Percentiles rank a stretch among this genome's conserved stretches.
Evolutionary conservation across 2,329 filamentous ascomycete species (phyloP).

Genomic region (Spiromastix sp.): DNA sequence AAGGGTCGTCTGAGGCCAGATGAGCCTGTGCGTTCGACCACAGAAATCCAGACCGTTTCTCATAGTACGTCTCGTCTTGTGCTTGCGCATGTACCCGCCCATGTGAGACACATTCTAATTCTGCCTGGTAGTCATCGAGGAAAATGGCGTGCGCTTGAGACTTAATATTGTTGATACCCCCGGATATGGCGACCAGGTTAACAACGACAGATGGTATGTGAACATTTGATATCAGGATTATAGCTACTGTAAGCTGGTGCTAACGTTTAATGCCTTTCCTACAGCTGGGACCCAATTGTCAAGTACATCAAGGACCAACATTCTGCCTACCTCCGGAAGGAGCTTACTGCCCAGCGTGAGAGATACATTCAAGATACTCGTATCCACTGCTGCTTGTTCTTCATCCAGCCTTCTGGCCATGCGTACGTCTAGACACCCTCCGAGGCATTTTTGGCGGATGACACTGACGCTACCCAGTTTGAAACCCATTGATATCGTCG

Average conservation of each 20-base stretch:
- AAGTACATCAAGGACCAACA: conserved; percentile 99
- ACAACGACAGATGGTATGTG: conserved; percentile 85
- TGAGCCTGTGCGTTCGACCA: conserved; percentile 88
- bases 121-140: conserved; percentile 68
- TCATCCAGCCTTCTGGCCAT: conserved; percentile 97
- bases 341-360: conserved; percentile 97
- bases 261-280: conserved; percentile 4
- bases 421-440: conserved; percentile 47
- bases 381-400: conserved; percentile 99
- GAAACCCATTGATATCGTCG: conserved; percentile 98
- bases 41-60: conserved; percentile 94
- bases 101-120: background rate
- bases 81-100: background rate
- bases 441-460: too few species aligned
- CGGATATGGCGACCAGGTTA: conserved; percentile 95
- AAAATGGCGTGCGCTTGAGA: conserved; percentile 94
- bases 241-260: conserved; percentile 3
- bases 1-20: conserved; percentile 90
- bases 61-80: conserved; percentile 50
- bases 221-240: conserved; percentile 14
- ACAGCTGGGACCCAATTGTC: conserved; percentile 93
- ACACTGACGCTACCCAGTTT: conserved; percentile 37
- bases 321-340: conserved; percentile 97
- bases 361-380: conserved; percentile 98
- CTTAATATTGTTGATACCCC: conserved; percentile 99